Evolutionary conservation across 208 protist genomes (phyloP).

Genomic region (Angomonas ambiguus): DNA sequence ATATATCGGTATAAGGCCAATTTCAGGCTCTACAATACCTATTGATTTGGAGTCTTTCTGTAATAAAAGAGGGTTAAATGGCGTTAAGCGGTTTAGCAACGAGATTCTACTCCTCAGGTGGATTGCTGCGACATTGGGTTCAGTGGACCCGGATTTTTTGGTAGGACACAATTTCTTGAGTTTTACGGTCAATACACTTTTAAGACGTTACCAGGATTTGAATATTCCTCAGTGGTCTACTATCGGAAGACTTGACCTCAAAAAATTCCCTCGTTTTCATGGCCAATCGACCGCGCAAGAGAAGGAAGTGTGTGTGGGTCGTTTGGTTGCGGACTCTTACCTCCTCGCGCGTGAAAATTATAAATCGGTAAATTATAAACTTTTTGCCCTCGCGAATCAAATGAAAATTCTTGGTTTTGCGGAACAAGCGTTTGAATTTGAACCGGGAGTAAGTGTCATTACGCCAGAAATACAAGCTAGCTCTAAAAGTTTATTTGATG

Average conservation of each 20-base stretch:
- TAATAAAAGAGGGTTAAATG: constrained; percentile 49
- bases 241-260: constrained; percentile 84
- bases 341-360: constrained; percentile 90
- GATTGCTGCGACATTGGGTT: constrained; percentile 65
- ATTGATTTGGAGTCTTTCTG: constrained; percentile 82
- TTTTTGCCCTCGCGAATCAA: constrained; percentile 62
- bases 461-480: constrained; percentile 39
- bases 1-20: constrained; percentile 55
- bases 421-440: constrained; percentile 47
- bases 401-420: constrained; percentile 74
- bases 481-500: constrained; percentile 45
- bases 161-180: constrained; percentile 97
- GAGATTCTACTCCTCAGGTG: constrained; percentile 80
- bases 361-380: constrained; percentile 89
- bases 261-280: constrained; percentile 59
- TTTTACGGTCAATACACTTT: constrained; percentile 95
- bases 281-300: constrained; percentile 32
- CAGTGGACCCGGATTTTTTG: constrained; percentile 94
- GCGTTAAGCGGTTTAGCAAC: constrained; percentile 52
- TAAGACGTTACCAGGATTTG: constrained; percentile 91
- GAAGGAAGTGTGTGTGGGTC: constrained; percentile 85
- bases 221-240: constrained; percentile 90
- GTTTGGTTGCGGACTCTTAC: constrained; percentile 95
- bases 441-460: constrained; percentile 54
- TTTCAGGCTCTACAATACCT: constrained; percentile 39